Evolutionary conservation across 345 rosid species (phyloP).

Genomic region (Pistacia atlantica): DNA sequence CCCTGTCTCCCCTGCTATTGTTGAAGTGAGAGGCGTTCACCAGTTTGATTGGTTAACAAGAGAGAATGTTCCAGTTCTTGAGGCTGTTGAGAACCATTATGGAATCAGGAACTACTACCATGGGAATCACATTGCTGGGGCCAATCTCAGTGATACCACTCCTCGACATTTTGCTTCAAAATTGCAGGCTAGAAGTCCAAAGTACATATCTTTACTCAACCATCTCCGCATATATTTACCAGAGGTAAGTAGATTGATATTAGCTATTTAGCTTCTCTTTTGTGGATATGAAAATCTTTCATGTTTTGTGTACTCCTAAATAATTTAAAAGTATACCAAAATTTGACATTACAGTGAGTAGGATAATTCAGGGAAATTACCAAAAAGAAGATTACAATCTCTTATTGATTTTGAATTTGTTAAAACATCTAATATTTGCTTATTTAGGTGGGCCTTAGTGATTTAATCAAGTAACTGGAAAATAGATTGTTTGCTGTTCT

Average conservation of each 20-base stretch:
- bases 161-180: constrained; percentile 95
- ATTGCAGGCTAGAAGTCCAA: constrained; percentile 97
- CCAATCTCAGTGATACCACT: constrained; percentile 78
- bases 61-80: constrained; percentile 99
- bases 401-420: neutral
- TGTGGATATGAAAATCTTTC: neutral
- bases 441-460: neutral
- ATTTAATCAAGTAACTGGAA: neutral
- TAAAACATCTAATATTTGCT: neutral
- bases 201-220: constrained; percentile 97
- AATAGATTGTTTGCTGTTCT: neutral
- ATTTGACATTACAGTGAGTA: neutral
- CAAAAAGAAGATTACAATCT: neutral
- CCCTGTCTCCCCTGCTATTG: constrained; percentile 80
- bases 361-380: neutral
- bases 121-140: constrained; percentile 90
- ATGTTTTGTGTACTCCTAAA: constrained; percentile 4
- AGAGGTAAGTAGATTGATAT: constrained; percentile 59
- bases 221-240: constrained; percentile 97
- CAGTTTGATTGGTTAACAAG: constrained; percentile 99
- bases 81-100: constrained; percentile 91
- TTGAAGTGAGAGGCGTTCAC: constrained; percentile 96
- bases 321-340: neutral
- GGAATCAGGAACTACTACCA: constrained; percentile 90
- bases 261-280: neutral